These are phyloP conservation scores for Candida sanyaensis DNA, from an alignment of 1,139 yeast genomes.

Conservation along the genomic window DNA sequence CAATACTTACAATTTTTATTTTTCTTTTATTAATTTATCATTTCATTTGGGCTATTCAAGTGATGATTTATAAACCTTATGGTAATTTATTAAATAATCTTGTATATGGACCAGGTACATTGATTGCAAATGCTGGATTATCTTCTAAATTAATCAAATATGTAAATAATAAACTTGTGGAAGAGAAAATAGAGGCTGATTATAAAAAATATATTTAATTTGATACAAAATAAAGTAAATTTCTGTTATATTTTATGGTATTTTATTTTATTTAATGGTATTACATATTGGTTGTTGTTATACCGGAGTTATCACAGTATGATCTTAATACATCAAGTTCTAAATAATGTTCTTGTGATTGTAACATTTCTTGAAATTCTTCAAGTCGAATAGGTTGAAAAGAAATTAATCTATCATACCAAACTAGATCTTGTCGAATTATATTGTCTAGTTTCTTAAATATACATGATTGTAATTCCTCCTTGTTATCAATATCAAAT, in stretches of 20 bases:
- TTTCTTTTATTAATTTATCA: slow-evolving; percentile 33
- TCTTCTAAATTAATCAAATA: slow-evolving; percentile 29
- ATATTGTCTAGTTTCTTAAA: slow-evolving; percentile 20
- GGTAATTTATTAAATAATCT: slow-evolving; percentile 37
- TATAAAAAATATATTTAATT: slow-evolving; percentile 44
- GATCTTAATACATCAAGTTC: slow-evolving; percentile 26
- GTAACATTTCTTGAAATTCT: slow-evolving; percentile 25
- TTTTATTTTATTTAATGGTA: neutral
- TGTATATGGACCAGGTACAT: slow-evolving; percentile 41
- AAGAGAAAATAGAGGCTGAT: slow-evolving; percentile 42
- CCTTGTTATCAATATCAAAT: slow-evolving; percentile 9
- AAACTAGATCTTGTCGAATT: slow-evolving; percentile 18
- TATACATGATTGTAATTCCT: slow-evolving; percentile 11
- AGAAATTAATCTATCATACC: slow-evolving; percentile 30
- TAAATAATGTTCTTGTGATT: slow-evolving; percentile 14
- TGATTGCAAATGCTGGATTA: slow-evolving; percentile 37
- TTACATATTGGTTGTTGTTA: slow-evolving; percentile 17
- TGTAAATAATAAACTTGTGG: slow-evolving; percentile 36
- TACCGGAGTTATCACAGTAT: slow-evolving; percentile 30
- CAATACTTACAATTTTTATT: slow-evolving; percentile 29
- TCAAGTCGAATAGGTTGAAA: slow-evolving; percentile 34
- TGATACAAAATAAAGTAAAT: neutral
- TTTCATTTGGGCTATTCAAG: slow-evolving; percentile 37
- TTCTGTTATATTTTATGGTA: neutral
- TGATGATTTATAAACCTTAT: slow-evolving; percentile 28